Conservation (phyloP, 2,329 filamentous ascomycete genomes). For the Metarhizium album region DNA sequence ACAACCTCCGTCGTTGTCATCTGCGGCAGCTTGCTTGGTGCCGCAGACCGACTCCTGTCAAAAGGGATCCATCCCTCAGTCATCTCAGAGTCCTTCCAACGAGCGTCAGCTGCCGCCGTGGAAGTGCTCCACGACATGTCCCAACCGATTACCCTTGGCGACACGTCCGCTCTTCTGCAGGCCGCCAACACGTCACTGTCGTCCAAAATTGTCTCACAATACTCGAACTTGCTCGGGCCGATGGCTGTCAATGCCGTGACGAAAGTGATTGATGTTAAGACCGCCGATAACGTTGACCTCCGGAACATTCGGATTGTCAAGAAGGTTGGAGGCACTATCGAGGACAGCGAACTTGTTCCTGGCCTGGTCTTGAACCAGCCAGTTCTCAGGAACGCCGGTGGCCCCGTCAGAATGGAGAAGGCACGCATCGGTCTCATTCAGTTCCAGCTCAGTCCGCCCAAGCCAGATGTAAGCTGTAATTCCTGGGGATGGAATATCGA, state of each 20-base stretch:
- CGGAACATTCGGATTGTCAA: constrained; percentile 96
- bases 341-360: constrained; percentile 95
- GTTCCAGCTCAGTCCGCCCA: constrained; percentile 96
- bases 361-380: constrained; percentile 86
- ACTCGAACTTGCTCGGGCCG: constrained; percentile 86
- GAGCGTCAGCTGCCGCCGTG: constrained; percentile 82
- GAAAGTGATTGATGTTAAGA: constrained; percentile 92
- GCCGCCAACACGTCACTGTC: constrained; percentile 94
- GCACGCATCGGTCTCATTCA: constrained; percentile 94
- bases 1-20: constrained; percentile 98
- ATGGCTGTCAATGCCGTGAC: constrained; percentile 97
- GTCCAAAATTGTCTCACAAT: constrained; percentile 97
- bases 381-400: constrained; percentile 87
- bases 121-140: constrained; percentile 91
- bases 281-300: constrained; percentile 90
- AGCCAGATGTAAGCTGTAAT: constrained; percentile 67
- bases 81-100: constrained; percentile 95
- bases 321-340: constrained; percentile 95
- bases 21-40: constrained; percentile 85
- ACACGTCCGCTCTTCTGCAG: constrained; percentile 84
- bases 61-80: constrained; percentile 97
- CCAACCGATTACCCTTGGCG: constrained; percentile 78
- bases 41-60: constrained; percentile 77
- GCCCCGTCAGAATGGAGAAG: constrained; percentile 91
- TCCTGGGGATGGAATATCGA: not conserved